Conservation (phyloP, 352 stramenopile genomes). For the Blastocystis sp. region DNA sequence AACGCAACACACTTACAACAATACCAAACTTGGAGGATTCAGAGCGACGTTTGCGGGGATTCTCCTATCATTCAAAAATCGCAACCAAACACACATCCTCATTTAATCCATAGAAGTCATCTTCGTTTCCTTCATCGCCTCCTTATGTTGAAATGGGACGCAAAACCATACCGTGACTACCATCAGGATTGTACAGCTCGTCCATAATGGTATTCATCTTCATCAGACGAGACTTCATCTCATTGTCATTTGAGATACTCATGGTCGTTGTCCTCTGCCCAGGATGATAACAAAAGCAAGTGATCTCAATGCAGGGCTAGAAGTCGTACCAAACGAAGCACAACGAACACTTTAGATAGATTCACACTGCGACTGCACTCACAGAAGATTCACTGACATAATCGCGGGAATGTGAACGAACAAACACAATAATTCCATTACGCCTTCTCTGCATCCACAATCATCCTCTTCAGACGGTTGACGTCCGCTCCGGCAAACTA, state of each 20-base stretch:
- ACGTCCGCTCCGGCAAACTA: conserved; percentile 48
- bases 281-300: too few relatives aligned
- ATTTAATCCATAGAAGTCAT: background rate
- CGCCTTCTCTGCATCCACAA: conserved; percentile 6
- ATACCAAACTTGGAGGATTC: background rate
- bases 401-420: background rate
- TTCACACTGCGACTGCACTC: background rate
- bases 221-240: background rate
- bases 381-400: background rate
- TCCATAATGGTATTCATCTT: conserved; percentile 19
- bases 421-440: conserved; percentile 14
- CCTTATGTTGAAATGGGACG: background rate
- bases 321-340: too few relatives aligned
- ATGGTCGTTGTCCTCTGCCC: too few relatives aligned
- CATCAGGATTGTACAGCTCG: background rate
- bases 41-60: background rate
- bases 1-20: background rate
- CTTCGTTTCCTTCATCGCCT: background rate
- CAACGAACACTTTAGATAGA: background rate
- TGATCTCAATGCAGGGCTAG: too few relatives aligned
- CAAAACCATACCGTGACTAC: conserved; percentile 19
- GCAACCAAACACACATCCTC: background rate
- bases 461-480: conserved; percentile 10
- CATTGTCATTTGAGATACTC: background rate
- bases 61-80: background rate